Evolutionary conservation across 371 early-diverging fungal genomes (phyloP).

Genomic region (Haplosporangium sp.): DNA sequence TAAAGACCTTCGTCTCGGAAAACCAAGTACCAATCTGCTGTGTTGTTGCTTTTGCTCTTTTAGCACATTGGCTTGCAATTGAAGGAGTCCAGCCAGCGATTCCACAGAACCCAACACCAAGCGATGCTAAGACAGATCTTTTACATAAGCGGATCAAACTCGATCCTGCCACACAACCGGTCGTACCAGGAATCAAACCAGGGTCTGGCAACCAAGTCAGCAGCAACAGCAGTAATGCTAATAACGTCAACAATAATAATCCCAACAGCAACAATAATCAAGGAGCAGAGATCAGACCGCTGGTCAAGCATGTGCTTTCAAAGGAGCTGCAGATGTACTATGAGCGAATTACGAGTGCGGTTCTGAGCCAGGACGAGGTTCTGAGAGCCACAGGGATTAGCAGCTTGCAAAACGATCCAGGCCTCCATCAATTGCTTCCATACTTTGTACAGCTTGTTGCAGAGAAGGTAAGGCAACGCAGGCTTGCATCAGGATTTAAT

Average conservation of each 20-base stretch:
- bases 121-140: conserved; percentile 69
- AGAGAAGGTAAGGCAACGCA: conserved; percentile 70
- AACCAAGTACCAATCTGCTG: no score
- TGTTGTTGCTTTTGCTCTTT: not conserved
- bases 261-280: conserved; percentile 53
- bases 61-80: conserved; percentile 98
- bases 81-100: conserved; percentile 99
- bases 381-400: conserved; percentile 85
- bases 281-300: conserved; percentile 80
- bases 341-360: conserved; percentile 92
- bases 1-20: no score
- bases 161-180: conserved; percentile 52
- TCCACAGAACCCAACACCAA: conserved; percentile 96
- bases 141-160: conserved; percentile 64
- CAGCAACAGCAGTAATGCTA: conserved; percentile 2
- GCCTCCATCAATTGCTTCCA: conserved; percentile 97
- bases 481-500: no score
- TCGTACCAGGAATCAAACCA: conserved; percentile 44
- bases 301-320: conserved; percentile 94
- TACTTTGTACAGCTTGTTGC: conserved; percentile 98
- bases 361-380: conserved; percentile 80
- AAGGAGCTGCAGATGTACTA: conserved; percentile 98
- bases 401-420: conserved; percentile 92
- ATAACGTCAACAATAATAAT: conserved; percentile 2
- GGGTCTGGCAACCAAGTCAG: conserved; percentile 4